These are phyloP conservation scores for Fusarium siculi DNA, from an alignment of 2,329 filamentous ascomycete species.

Conservation along the genomic window DNA sequence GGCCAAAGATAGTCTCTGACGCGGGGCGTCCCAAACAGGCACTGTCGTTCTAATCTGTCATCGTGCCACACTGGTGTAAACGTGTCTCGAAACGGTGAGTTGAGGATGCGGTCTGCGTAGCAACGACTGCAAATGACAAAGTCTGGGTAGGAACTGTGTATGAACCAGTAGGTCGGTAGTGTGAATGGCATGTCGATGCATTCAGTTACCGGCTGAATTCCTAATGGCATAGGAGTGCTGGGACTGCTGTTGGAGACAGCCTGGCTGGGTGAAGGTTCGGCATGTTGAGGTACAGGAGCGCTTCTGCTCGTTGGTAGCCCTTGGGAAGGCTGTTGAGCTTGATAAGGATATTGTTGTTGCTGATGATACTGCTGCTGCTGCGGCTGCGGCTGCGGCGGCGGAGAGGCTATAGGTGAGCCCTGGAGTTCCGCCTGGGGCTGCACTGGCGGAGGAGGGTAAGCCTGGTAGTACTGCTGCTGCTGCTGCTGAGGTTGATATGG, in stretches of 20 bases:
- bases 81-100: neutral
- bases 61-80: neutral
- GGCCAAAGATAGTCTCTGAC: neutral
- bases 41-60: neutral
- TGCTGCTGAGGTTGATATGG: neutral
- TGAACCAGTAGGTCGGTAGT: neutral
- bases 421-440: neutral
- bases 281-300: no score
- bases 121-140: neutral
- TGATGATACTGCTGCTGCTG: neutral
- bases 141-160: neutral
- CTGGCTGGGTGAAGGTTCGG: rapidly evolving
- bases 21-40: neutral
- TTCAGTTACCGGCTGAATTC: neutral
- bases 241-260: neutral
- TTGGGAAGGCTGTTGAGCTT: neutral
- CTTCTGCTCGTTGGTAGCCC: rapidly evolving
- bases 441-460: neutral
- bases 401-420: neutral
- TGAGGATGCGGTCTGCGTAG: neutral
- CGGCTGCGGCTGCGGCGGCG: neutral
- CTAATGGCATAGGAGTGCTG: neutral
- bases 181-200: neutral
- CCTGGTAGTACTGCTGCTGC: neutral
- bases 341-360: neutral